These are phyloP conservation scores for Penicillium crustosum DNA, from an alignment of 2,329 filamentous ascomycete genomes.

Conservation along the genomic window DNA sequence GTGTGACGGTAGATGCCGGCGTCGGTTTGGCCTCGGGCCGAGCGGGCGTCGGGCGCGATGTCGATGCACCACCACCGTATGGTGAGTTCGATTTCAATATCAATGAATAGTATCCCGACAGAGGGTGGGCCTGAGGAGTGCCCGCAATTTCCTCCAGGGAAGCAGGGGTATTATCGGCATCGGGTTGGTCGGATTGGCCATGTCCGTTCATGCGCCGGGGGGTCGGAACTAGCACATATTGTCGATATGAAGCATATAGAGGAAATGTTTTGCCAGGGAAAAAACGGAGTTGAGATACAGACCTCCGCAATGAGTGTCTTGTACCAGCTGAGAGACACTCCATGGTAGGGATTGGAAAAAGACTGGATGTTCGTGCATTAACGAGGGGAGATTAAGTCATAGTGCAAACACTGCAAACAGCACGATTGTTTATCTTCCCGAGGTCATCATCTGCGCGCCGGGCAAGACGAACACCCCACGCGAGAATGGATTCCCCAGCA, in stretches of 20 bases:
- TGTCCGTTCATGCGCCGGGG: conserved; percentile 24
- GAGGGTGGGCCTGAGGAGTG: conserved; percentile 38
- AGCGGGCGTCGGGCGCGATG: conserved; percentile 17
- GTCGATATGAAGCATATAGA: conserved; percentile 10
- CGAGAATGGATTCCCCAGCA: conserved; percentile 52
- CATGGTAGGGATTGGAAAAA: conserved; percentile 25
- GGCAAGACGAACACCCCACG: conserved; percentile 36
- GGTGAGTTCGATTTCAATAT: conserved; percentile 38
- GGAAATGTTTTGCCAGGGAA: not conserved
- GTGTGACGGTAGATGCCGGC: conserved; percentile 18
- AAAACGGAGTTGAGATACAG: not conserved
- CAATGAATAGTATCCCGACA: conserved; percentile 48
- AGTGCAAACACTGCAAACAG: conserved; percentile 35
- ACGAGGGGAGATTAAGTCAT: conserved; percentile 35
- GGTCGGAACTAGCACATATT: conserved; percentile 23
- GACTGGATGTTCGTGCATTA: not conserved
- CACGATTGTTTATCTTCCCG: conserved; percentile 24
- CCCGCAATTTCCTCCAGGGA: conserved; percentile 13
- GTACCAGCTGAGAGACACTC: conserved; percentile 25
- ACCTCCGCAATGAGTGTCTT: conserved; percentile 20
- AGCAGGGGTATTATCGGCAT: conserved; percentile 9
- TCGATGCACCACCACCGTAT: conserved; percentile 21
- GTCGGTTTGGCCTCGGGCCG: conserved; percentile 21
- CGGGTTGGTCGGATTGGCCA: conserved; percentile 4
- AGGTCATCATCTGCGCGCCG: conserved; percentile 8